Evolutionary conservation across 345 rosid species (phyloP), one percentile per base, ranked within the genome.

Genomic region (Carallia pectinifolia): DNA sequence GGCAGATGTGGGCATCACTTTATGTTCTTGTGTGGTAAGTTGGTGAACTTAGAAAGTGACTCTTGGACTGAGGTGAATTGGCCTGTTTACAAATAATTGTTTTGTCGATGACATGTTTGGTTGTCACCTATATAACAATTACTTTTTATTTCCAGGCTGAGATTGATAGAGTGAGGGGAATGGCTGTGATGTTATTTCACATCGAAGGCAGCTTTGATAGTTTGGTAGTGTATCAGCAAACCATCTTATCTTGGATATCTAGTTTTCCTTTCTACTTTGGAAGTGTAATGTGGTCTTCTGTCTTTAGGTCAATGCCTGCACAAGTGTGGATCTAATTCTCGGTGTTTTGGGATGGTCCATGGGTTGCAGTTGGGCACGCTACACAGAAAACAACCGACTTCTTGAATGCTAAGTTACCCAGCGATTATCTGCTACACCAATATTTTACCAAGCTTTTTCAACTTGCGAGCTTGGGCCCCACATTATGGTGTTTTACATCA

Each of bases 311-410:
- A 82, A 75, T 70, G 96, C 88, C 62, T 91, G 93, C 83, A 77
- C 87, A 15, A 90, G 83, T 70, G 82, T 91, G 77, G 97, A 91
- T 84, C 73, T 85, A 66, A 82, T 95, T 75, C 76, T 79, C 31
- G 99, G 99, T 76, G 97, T 95, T 54, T 77, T 95, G 80, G 92
- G 93, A 73, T 95, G 97, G 95, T 91, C 93, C 30, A 86, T 84
- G 27, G 99, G 97, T 60, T 95, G 99, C 85, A 94, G 95, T 82
- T 90, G 94, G 97, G 91, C 96, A 38, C 77, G 80, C 85, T 85
- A 84, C 44, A 63, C 33, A 27, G 87, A 80, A 66, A 75, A 72
- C 66, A 71, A 77, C 67, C 89, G 53, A 65, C 64, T 79, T 76
- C 90, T 82, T 76, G 96, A 89, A 77, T 91, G 93, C 79, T 90